Conservation (phyloP, 768 basidiomycete genomes). For the Lanmaoa pseudosensibilis region DNA sequence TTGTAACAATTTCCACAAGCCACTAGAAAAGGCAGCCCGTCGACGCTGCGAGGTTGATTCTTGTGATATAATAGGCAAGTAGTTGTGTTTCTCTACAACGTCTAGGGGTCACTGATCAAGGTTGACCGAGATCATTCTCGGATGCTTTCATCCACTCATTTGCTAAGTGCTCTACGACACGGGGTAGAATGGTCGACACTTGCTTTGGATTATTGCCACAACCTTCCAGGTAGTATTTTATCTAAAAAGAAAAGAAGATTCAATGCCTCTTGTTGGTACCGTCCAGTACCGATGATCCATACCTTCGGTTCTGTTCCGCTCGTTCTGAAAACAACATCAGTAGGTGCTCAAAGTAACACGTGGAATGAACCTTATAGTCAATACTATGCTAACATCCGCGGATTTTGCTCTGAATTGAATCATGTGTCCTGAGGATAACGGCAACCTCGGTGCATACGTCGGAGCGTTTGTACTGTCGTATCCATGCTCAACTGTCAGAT, state of each 20-base stretch:
- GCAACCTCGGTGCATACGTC: conserved; percentile 56
- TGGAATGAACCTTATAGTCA: conserved; percentile 64
- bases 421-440: conserved; percentile 82
- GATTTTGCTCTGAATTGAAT: conserved; percentile 65
- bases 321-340: conserved; percentile 47
- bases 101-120: conserved; percentile 20
- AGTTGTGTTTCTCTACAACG: not conserved
- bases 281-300: not conserved
- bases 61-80: not conserved
- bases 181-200: conserved; percentile 51
- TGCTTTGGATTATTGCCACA: conserved; percentile 50
- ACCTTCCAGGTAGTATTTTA: conserved; percentile 90
- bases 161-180: conserved; percentile 60
- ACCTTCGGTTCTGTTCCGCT: conserved; percentile 93
- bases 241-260: conserved; percentile 38
- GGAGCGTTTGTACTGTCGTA: conserved; percentile 79
- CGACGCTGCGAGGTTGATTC: not conserved
- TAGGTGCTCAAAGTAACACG: not conserved
- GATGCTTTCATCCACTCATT: conserved; percentile 68
- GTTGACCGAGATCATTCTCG: conserved; percentile 45
- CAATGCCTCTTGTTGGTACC: not conserved
- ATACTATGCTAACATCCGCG: conserved; percentile 50
- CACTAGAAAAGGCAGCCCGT: not conserved
- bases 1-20: not conserved
- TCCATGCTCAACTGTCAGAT: conserved; percentile 61